These are phyloP conservation scores for Leptodontidium sp. DNA, from an alignment of 2,329 filamentous ascomycete genomes.

Conservation along the genomic window DNA sequence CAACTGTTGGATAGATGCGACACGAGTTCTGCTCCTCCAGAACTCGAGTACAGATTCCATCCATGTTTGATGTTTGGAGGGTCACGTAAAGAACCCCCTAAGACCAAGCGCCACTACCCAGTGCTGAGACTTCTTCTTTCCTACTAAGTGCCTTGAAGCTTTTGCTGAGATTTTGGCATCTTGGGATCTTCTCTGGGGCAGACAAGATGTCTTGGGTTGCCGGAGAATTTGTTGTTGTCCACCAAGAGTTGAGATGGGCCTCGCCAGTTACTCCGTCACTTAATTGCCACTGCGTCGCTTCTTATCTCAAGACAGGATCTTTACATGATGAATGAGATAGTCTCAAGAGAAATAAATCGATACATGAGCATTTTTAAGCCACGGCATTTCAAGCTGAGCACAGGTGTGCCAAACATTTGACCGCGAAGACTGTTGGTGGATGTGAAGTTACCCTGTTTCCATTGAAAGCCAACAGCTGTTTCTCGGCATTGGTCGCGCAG, in stretches of 20 bases:
- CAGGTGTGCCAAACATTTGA: neutral
- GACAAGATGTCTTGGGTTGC: neutral
- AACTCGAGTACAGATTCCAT: neutral
- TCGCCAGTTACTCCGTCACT: too few species aligned
- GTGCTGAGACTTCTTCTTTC: neutral
- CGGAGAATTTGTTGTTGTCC: neutral
- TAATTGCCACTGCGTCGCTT: too few species aligned
- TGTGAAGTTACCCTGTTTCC: too few species aligned
- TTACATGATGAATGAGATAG: too few species aligned
- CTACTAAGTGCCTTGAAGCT: neutral
- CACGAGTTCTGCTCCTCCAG: neutral
- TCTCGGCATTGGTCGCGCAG: too few species aligned
- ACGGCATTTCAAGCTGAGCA: too few species aligned
- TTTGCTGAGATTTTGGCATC: neutral
- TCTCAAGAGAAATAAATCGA: too few species aligned
- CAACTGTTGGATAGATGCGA: neutral
- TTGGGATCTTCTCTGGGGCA: neutral
- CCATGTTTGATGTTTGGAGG: neutral
- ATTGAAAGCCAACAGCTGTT: too few species aligned
- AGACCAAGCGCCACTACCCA: conserved; percentile 1
- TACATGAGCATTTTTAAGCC: too few species aligned
- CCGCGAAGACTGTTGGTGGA: neutral
- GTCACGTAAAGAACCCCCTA: neutral
- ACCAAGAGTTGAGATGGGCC: too few species aligned
- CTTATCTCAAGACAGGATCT: too few species aligned